phyloP scores from a whole-genome alignment of 2,329 filamentous ascomycete species.

The Curvularia sp. region DNA sequence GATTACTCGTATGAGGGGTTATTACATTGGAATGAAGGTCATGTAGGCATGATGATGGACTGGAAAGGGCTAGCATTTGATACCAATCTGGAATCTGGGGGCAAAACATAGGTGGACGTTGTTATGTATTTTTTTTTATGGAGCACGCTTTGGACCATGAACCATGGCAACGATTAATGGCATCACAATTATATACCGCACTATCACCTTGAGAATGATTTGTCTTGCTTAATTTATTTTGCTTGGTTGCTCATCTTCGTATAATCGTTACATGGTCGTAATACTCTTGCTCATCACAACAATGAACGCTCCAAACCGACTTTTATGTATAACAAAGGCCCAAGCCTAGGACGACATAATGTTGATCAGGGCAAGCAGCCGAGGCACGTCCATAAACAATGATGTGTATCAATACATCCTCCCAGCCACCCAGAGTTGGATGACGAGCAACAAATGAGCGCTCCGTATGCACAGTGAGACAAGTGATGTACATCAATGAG shows the following conservation, averaged over 20 bases:
- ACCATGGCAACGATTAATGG: background rate
- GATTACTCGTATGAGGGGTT: background rate
- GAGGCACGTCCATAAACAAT: background rate
- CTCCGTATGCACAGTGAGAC: background rate
- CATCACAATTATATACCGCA: background rate
- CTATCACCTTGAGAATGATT: background rate
- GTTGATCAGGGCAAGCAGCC: background rate
- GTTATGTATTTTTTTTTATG: background rate
- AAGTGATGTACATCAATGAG: slow-evolving; percentile 7
- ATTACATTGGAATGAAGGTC: background rate
- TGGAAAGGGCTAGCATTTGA: background rate
- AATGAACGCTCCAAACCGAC: slow-evolving; percentile 3
- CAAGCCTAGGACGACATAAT: background rate
- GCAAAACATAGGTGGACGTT: background rate
- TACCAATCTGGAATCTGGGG: background rate
- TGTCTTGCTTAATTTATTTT: background rate
- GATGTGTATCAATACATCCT: slow-evolving; percentile 5
- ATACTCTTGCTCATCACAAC: slow-evolving; percentile 5
- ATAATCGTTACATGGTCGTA: slow-evolving; percentile 15
- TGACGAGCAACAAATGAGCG: background rate
- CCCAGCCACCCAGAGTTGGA: background rate
- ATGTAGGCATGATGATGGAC: slow-evolving; percentile 2
- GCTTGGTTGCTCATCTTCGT: slow-evolving; percentile 5
- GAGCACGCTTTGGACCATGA: background rate
- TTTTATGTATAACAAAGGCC: background rate